These are phyloP conservation scores for Fomitopsis betulina DNA, from an alignment of 1,284 basidiomycete species.

Conservation along the genomic window DNA sequence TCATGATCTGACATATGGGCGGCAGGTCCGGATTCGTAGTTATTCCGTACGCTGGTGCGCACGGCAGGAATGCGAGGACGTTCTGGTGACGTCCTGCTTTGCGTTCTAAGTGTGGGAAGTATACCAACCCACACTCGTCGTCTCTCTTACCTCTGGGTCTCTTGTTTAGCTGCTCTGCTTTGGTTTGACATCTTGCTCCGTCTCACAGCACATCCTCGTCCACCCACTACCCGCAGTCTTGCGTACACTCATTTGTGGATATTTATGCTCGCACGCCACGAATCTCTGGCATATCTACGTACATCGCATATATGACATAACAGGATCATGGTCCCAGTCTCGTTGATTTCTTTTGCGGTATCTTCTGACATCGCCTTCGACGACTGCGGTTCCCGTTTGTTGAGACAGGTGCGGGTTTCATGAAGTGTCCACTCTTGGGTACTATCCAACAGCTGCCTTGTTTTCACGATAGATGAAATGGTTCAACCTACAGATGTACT, in stretches of 20 bases:
- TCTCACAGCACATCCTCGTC: neutral
- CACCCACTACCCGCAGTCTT: neutral
- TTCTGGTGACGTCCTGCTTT: neutral
- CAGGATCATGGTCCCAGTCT: neutral
- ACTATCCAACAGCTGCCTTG: too few species aligned
- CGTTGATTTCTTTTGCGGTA: too few species aligned
- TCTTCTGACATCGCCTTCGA: too few species aligned
- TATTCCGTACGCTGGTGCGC: neutral
- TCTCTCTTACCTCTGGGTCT: neutral
- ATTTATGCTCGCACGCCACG: neutral
- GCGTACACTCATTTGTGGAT: neutral
- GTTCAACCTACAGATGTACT: too few species aligned
- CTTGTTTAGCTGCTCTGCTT: neutral
- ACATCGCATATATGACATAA: neutral
- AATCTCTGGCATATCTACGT: neutral
- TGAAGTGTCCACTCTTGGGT: too few species aligned
- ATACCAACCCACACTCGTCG: neutral
- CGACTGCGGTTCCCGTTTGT: too few species aligned
- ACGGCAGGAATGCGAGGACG: neutral
- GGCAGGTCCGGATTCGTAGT: neutral
- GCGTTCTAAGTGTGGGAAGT: neutral
- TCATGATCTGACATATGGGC: slow-evolving; percentile 7
- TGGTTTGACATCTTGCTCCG: neutral
- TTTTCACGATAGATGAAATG: too few species aligned
- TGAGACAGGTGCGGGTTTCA: too few species aligned